Evolutionary conservation across 139 green algal species (phyloP), one percentile per base, ranked within the genome.

Genomic region (Auxenochlorella protothecoides): DNA sequence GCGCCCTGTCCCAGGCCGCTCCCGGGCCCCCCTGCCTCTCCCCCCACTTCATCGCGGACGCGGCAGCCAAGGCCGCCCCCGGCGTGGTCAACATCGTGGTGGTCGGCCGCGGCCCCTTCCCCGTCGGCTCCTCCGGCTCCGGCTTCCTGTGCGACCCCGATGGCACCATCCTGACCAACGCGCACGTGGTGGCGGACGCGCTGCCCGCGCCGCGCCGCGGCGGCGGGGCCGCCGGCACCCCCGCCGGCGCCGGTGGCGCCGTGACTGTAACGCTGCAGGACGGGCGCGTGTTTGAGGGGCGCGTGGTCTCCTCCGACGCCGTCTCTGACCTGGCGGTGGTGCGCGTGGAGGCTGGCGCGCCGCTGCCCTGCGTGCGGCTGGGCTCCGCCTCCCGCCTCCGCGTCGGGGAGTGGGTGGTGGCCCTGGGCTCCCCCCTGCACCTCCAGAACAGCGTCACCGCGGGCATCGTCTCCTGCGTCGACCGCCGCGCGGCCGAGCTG

Each of bases 121-220:
- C 59, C 3, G 44, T 72, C 59, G 69, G 74, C 54, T 68, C 16
- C 53, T 78, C 74, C n/a, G 88, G 88, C 55, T 84, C 74, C 14
- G 89, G 89, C 2, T 87, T 89, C 71, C 83, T 94, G 11, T 79
- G 91, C 16, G 71, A 83, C 53, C 10, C 81, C 0, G 70, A 77
- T 53, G 89, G 89, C 27, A 80, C 72, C 65, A 89, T 94, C 44
- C 72, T 93, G 53, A 96, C 89, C 69, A 95, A 94, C 65, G 87
- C 87, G 15, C 90, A 96, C 74, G 89, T 76, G 9, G 80, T 96
- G 12, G 74, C 79, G 7, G 85, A 85, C 16, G 83, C 80, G 5
- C 66, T 86, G 3, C 27, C 72, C 62, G 44, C 44, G 4, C 62
- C 55, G 14, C 52, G 72, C 59, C 64, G 16, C 16, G 59, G 6